These are phyloP conservation scores for Eruca vesicaria DNA, from an alignment of 441 rosid genomes.

Conservation along the genomic window DNA sequence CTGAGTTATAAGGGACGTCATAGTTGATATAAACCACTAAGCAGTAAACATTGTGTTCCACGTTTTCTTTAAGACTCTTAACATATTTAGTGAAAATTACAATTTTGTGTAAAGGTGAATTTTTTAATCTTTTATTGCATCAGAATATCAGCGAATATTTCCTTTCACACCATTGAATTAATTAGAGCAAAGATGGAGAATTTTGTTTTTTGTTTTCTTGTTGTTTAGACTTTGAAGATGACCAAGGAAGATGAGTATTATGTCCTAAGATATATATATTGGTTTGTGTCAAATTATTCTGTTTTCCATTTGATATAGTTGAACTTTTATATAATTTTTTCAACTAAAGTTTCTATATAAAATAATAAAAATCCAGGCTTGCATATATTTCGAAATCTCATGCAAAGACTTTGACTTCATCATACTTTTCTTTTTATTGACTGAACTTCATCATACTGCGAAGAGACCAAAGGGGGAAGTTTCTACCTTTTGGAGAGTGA, in stretches of 20 bases:
- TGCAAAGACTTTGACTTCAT: slow-evolving; percentile 23
- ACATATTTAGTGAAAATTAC: not conserved
- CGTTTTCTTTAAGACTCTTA: not conserved
- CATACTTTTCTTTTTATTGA: too few species aligned
- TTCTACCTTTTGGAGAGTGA: not conserved
- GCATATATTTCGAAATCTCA: slow-evolving; percentile 16
- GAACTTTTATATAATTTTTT: not conserved
- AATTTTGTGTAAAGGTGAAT: not conserved
- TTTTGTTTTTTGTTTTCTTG: not conserved
- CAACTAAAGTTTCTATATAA: slow-evolving; percentile 15
- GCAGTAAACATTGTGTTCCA: not conserved
- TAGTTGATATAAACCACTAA: not conserved
- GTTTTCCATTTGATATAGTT: not conserved
- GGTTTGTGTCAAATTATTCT: not conserved
- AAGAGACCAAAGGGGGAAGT: not conserved
- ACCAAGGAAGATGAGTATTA: not conserved
- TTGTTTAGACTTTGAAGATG: not conserved
- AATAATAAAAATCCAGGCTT: slow-evolving; percentile 5
- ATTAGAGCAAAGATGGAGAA: not conserved
- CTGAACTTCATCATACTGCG: slow-evolving; percentile 9
- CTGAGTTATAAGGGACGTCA: not conserved
- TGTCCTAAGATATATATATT: not conserved
- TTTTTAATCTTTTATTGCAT: not conserved
- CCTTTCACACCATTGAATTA: not conserved
- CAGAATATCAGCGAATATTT: not conserved